These are phyloP conservation scores for Kalmusia sp. DNA, from an alignment of 2,329 filamentous ascomycete genomes.

Conservation along the genomic window DNA sequence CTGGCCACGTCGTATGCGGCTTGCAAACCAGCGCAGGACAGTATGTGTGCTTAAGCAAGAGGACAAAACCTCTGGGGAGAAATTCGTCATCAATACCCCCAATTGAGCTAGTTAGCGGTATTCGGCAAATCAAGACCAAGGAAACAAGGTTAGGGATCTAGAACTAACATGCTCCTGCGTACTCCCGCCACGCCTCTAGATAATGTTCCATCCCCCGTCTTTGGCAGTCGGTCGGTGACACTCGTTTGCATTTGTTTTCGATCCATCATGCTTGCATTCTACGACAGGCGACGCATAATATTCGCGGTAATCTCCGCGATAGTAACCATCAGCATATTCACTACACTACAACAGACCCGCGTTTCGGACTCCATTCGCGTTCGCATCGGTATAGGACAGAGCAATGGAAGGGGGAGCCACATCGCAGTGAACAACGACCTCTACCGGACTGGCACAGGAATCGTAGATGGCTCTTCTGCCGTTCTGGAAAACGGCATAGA, in stretches of 20 bases:
- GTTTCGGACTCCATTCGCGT: neutral
- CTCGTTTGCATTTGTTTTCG: neutral
- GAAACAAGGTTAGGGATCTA: neutral
- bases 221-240: neutral
- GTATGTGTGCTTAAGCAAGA: too few species aligned
- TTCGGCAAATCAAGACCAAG: neutral
- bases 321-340: neutral
- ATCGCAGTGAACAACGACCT: neutral
- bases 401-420: neutral
- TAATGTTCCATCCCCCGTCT: neutral
- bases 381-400: neutral
- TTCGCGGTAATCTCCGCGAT: neutral
- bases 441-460: neutral
- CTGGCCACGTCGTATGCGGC: too few species aligned
- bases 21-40: too few species aligned
- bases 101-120: neutral
- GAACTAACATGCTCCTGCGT: neutral
- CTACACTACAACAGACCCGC: neutral
- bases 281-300: neutral
- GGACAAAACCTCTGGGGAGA: too few species aligned
- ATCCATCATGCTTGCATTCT: neutral
- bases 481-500: constrained; percentile 12
- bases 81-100: neutral
- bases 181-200: neutral
- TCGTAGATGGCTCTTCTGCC: neutral